Evolutionary conservation across 352 stramenopile genomes (phyloP), one percentile per base, ranked within the genome.

Genomic region (Blastocystis sp.): DNA sequence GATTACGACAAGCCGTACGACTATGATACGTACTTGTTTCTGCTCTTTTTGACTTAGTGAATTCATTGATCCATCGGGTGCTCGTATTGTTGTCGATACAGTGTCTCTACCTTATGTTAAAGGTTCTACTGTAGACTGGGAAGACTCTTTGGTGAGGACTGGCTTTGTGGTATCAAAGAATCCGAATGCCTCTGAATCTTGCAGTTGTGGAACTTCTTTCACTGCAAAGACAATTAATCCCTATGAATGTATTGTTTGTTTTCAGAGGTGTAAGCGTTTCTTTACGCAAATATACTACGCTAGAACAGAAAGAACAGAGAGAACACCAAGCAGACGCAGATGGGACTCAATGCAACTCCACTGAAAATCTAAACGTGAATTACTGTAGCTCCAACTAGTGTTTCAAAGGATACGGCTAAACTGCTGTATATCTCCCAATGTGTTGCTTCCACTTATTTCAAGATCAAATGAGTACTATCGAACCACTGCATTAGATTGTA

Each of bases 1-100:
- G 76, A 88, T 26, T 88, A 88, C n/a, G 76, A 81, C 45, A 81
- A 81, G 20, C 20, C 65, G 3, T 81, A 81, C 50, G 70, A 81
- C 43, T 81, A 81, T 45, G 70, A 81, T 53, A 81, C 45, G 70
- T 81, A 65, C 9, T 7, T 30, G 20, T 1, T 62, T 8, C 41
- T 62, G 24, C 4, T 11, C 16, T 30, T 16, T 65, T 18, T 34
- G 26, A 41, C 8, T 8, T 45, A 81, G 70, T 65, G 70, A 81
- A 39, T 81, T 81, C n/a, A 20, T 81, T 34, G 70, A 81, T 81
- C 26, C 70, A 65, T 64, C 70, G 5, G 70, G 70, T 20, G 70
- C 70, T 7, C 70, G 70, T 7, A 24, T 81, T 81, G 70, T 81
- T 16, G 45, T 81, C n/a, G 70, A 81, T 41, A 81, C 70, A n/a